These are phyloP conservation scores for Talaromyces atroroseus DNA, from an alignment of 2,329 filamentous ascomycete species.

Conservation along the genomic window DNA sequence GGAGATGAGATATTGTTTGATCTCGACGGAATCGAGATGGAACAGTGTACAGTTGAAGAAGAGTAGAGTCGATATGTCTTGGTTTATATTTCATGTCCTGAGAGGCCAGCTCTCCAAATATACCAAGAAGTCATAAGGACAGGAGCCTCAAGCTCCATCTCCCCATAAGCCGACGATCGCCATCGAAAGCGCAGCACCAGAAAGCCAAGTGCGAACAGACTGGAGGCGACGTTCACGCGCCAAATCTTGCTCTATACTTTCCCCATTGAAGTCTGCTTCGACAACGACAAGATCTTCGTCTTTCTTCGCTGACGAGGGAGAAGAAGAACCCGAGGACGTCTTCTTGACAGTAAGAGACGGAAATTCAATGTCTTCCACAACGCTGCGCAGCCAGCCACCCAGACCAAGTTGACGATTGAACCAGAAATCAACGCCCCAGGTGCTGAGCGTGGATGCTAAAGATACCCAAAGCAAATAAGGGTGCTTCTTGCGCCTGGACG, in stretches of 20 bases:
- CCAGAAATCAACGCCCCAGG: conserved; percentile 60
- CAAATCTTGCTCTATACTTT: conserved; percentile 42
- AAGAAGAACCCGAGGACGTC: conserved; percentile 12
- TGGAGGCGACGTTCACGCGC: conserved; percentile 36
- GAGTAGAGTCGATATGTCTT: neutral
- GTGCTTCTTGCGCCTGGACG: conserved; percentile 68
- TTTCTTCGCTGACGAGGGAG: conserved; percentile 28
- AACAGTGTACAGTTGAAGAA: conserved; percentile 10
- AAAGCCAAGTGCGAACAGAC: conserved; percentile 32
- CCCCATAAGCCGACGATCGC: conserved; percentile 47
- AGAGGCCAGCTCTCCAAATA: conserved; percentile 11
- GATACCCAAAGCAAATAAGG: conserved; percentile 87
- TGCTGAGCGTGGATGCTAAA: conserved; percentile 49
- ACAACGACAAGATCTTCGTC: conserved; percentile 34
- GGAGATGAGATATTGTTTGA: conserved; percentile 1
- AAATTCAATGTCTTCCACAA: conserved; percentile 41
- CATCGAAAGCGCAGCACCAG: conserved; percentile 41
- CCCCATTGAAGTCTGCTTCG: conserved; percentile 41
- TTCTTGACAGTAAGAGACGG: conserved; percentile 16
- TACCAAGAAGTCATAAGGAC: neutral
- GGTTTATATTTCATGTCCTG: neutral
- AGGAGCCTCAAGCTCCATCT: conserved; percentile 30
- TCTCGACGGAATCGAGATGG: neutral
- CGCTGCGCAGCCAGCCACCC: conserved; percentile 25
- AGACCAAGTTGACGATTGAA: conserved; percentile 62